Conservation (phyloP, 1,284 basidiomycete genomes). For the Cryptococcus sp. region DNA sequence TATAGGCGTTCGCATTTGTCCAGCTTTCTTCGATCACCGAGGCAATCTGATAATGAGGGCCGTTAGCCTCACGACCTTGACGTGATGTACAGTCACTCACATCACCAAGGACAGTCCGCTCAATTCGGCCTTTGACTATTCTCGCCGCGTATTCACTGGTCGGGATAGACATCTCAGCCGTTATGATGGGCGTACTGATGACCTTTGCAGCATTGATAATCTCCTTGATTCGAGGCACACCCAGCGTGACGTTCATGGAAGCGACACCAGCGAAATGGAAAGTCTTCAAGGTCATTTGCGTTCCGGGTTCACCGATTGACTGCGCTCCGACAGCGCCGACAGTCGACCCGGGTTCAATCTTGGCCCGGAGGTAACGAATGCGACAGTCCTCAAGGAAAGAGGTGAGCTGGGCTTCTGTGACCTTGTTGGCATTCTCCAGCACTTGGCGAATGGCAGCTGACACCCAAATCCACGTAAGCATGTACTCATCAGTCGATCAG, state of each 20-base stretch:
- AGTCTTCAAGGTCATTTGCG: conserved; percentile 99
- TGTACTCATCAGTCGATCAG: neutral
- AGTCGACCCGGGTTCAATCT: conserved; percentile 94
- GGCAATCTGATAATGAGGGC: conserved; percentile 64
- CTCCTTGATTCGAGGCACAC: conserved; percentile 99
- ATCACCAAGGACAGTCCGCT: conserved; percentile 93
- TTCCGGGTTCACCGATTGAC: conserved; percentile 98
- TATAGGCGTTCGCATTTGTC: conserved; percentile 88
- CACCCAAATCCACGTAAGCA: neutral
- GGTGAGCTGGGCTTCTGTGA: conserved; percentile 77
- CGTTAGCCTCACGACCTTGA: conserved; percentile 3
- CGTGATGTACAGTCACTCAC: conserved; percentile 57
- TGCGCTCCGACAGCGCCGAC: conserved; percentile 98
- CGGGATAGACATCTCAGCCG: conserved; percentile 84
- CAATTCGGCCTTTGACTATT: conserved; percentile 94
- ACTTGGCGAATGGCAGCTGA: conserved; percentile 61
- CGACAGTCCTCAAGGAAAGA: conserved; percentile 85
- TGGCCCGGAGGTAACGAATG: conserved; percentile 88
- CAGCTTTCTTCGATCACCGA: conserved; percentile 94
- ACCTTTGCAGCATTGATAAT: conserved; percentile 98
- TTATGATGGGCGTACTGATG: conserved; percentile 98
- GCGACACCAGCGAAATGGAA: conserved; percentile 99
- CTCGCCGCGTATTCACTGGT: conserved; percentile 87
- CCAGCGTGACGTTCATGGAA: conserved; percentile 99
- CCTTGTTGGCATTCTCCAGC: conserved; percentile 87